phyloP scores from a whole-genome alignment of 768 basidiomycete genomes.

The Crassisporium funariophilum region DNA sequence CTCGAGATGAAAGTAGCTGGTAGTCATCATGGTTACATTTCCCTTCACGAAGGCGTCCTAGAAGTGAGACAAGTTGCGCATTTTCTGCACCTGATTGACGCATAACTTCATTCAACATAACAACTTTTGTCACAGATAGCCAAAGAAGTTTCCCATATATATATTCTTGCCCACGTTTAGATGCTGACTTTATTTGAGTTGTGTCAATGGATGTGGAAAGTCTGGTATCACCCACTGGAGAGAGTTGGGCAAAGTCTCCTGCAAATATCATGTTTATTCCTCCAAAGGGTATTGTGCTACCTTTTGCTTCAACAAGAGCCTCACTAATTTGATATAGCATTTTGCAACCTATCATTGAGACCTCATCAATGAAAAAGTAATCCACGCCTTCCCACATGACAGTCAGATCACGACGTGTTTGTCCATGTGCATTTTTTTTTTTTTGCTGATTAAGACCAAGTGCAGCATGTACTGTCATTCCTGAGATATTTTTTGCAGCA shows the following conservation, averaged over 20 bases:
- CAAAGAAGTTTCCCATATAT: conserved; percentile 36
- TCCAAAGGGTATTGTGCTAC: conserved; percentile 31
- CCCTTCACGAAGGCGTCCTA: conserved; percentile 25
- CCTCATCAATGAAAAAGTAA: conserved; percentile 40
- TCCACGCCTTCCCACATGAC: conserved; percentile 42
- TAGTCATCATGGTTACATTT: conserved; percentile 28
- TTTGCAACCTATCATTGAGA: conserved; percentile 41
- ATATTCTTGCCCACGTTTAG: conserved; percentile 13
- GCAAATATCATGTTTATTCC: conserved; percentile 44
- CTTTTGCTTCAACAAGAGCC: conserved; percentile 35
- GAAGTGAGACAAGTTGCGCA: conserved; percentile 18
- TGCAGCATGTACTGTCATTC: conserved; percentile 42
- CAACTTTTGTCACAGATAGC: conserved; percentile 30
- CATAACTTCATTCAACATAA: conserved; percentile 27
- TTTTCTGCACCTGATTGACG: conserved; percentile 27
- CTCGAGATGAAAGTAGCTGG: conserved; percentile 14
- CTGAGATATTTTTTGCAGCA: conserved; percentile 39
- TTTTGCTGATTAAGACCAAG: conserved; percentile 18
- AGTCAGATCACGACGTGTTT: conserved; percentile 8
- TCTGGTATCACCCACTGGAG: conserved; percentile 32
- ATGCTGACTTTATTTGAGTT: background rate
- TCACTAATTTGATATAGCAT: conserved; percentile 33
- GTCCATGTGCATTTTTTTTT: background rate
- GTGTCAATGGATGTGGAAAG: conserved; percentile 23
- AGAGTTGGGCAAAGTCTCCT: conserved; percentile 45